phyloP scores from a whole-genome alignment of 1,284 basidiomycete genomes.

The Cutaneotrichosporon cavernicola region DNA sequence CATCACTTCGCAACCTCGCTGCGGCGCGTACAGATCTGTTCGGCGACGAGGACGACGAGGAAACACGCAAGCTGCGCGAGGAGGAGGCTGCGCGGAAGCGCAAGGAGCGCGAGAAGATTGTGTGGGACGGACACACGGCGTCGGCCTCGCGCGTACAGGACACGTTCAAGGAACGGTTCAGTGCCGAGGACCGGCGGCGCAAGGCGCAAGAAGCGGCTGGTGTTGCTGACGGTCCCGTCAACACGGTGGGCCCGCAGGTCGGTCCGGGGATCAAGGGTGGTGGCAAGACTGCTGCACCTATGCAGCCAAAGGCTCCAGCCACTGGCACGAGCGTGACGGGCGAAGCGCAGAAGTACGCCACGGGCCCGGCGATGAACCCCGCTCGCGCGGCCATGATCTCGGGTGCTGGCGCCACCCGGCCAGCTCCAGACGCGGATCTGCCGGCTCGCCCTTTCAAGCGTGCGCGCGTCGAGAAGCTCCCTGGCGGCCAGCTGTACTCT shows the following conservation, averaged over 20 bases:
- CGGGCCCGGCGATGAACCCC: constrained; percentile 40
- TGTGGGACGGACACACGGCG: constrained; percentile 94
- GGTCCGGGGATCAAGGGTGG: constrained; percentile 36
- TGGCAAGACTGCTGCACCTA: constrained; percentile 34
- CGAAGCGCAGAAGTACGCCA: constrained; percentile 38
- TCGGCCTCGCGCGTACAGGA: constrained; percentile 82
- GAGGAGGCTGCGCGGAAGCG: constrained; percentile 74
- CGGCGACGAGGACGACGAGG: constrained; percentile 79
- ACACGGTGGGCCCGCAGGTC: constrained; percentile 32
- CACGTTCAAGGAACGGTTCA: constrained; percentile 85
- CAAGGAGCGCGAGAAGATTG: constrained; percentile 82
- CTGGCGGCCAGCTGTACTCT: constrained; percentile 26
- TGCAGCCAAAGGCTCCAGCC: constrained; percentile 43
- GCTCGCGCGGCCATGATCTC: constrained; percentile 55
- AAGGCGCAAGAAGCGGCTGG: constrained; percentile 79
- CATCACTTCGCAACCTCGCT: constrained; percentile 85
- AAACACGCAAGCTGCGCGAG: constrained; percentile 76
- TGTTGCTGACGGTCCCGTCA: constrained; percentile 26
- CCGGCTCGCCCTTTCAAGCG: constrained; percentile 26
- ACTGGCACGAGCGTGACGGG: constrained; percentile 51
- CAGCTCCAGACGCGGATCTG: constrained; percentile 20
- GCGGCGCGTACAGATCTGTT: constrained; percentile 91
- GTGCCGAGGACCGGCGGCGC: constrained; percentile 91
- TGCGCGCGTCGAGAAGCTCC: constrained; percentile 25
- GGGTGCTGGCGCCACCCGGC: constrained; percentile 12